Evolutionary conservation across 495 filamentous ascomycete species (phyloP), one percentile per base, ranked within the genome.

Genomic region (Daldinia decipiens): DNA sequence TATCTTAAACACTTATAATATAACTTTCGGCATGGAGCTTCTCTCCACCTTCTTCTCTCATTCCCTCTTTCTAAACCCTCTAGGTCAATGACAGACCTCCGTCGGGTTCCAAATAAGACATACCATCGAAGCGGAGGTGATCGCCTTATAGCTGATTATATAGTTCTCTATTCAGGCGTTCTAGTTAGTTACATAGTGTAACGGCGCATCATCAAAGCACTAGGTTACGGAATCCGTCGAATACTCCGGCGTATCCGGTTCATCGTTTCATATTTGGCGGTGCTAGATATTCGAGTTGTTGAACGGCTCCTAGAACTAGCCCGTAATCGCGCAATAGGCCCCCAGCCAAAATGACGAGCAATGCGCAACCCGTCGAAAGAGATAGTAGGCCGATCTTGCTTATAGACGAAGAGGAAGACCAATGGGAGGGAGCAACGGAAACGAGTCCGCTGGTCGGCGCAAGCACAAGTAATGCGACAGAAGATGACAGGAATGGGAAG

Each of bases 361-460:
- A 70, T 31, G 29, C 65, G 52, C 68, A 62, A 32, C 47, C 55
- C 26, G 51, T 58, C 8, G 59, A 13, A 1, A 52, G 5, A 40
- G 61, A 68, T 34, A 63, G 54, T 21, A 60, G 59, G 54, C 62
- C 54, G 58, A 72, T 76, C 21, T 26, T 31, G 26, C 60, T 76
- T 27, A 59, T 76, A 57, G 70, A 76, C 55, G 50, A 51, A 31
- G 74, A 71, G 15, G 65, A 67, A 24, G 52, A 65, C n/a, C 26
- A 47, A 50, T 26, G 60, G 43, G 50, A 54, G 54, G 34, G 76
- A 78, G 74, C 76, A 12, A 82, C 83, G 2, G 79, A 84, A 43
- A 70, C 82, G 32, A 81, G 81, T 15, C 75, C 81, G 26, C 70
- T 84, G 56, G 73, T 85, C 63, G 73, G 67, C 65, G 55, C 73